Evolutionary conservation across 1,139 yeast species (phyloP).

Genomic region (Spathaspora sp.): DNA sequence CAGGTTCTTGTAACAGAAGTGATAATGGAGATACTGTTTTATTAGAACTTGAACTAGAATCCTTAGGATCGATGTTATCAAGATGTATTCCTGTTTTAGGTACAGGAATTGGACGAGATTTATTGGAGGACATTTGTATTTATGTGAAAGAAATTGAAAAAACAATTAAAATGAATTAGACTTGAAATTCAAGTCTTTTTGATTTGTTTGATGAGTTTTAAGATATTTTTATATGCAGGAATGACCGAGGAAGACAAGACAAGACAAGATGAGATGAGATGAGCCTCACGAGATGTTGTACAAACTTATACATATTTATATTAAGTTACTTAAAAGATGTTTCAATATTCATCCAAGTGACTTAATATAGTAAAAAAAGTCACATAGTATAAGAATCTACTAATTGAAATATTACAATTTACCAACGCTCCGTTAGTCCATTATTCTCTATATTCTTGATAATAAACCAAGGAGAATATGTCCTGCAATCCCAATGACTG

Average conservation of each 20-base stretch:
- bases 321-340: neutral
- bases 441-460: constrained; percentile 21
- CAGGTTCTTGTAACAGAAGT: neutral
- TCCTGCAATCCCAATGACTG: constrained; percentile 61
- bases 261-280: no score
- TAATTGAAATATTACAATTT: constrained; percentile 19
- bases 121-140: neutral
- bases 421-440: constrained; percentile 72
- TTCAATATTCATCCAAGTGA: neutral
- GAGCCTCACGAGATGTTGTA: no score
- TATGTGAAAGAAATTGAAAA: no score
- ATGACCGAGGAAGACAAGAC: no score
- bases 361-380: neutral
- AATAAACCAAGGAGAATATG: constrained; percentile 26
- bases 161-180: neutral
- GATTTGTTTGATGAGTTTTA: neutral
- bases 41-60: neutral
- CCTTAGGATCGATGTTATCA: neutral
- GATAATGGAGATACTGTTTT: neutral
- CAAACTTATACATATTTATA: no score
- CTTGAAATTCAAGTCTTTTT: no score
- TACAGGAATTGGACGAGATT: neutral
- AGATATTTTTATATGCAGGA: no score
- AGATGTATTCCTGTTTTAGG: neutral
- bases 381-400: neutral